phyloP scores from a whole-genome alignment of 352 stramenopile species.

The Pythium myriotylum region DNA sequence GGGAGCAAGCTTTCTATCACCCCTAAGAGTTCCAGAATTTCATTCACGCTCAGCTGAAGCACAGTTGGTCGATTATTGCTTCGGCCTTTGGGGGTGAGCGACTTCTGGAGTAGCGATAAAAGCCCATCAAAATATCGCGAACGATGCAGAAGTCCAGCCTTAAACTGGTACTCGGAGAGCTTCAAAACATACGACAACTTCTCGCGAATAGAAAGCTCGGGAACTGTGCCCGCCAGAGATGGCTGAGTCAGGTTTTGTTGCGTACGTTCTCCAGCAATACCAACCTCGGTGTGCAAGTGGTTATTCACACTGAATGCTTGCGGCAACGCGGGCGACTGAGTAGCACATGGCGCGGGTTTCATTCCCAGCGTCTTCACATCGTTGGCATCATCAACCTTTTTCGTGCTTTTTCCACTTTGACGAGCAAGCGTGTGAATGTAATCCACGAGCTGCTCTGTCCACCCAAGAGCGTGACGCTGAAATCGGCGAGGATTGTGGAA shows the following conservation, averaged over 20 bases:
- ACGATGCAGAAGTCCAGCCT: constrained; percentile 70
- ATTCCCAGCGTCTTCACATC: constrained; percentile 3
- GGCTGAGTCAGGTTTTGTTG: constrained; percentile 6
- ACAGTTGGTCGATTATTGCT: constrained; percentile 47
- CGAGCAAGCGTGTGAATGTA: constrained; percentile 70
- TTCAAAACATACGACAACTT: constrained; percentile 87
- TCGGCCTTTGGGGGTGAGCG: constrained; percentile 50
- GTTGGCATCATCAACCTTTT: constrained; percentile 27
- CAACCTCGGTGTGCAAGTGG: constrained; percentile 39
- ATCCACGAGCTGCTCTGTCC: constrained; percentile 81
- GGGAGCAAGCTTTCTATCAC: constrained; percentile 74
- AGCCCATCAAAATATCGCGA: constrained; percentile 80
- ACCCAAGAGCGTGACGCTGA: constrained; percentile 69
- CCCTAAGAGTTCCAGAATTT: constrained; percentile 73
- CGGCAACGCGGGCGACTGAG: neutral
- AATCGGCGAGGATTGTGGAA: constrained; percentile 80
- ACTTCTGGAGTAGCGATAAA: constrained; percentile 79
- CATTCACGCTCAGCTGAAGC: constrained; percentile 65
- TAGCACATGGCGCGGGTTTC: neutral
- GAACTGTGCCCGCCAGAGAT: no score
- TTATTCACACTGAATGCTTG: constrained; percentile 22
- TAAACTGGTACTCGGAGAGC: constrained; percentile 83
- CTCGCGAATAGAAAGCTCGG: constrained; percentile 56
- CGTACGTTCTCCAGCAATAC: constrained; percentile 8
- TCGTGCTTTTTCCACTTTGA: constrained; percentile 36